These are phyloP conservation scores for Rubus parviflorus DNA, from an alignment of 306 rosid genomes.

Conservation along the genomic window DNA sequence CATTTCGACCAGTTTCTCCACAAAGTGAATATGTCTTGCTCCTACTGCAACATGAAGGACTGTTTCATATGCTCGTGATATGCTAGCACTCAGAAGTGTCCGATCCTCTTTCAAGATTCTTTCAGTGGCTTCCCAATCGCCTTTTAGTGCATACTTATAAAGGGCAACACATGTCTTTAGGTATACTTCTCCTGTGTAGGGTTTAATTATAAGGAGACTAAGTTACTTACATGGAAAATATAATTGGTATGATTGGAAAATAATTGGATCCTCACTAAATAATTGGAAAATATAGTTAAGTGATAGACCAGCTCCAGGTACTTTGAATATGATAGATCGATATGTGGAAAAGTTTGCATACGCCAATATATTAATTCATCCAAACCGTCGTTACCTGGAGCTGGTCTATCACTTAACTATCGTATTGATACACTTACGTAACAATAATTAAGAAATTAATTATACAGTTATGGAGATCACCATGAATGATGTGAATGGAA, in stretches of 20 bases:
- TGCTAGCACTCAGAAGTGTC: neutral
- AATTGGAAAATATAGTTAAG: no score
- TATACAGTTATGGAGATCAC: neutral
- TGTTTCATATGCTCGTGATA: neutral
- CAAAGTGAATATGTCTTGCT: constrained; percentile 13
- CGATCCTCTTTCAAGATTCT: neutral
- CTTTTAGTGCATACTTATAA: constrained; percentile 13
- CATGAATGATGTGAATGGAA: neutral
- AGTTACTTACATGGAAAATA: neutral
- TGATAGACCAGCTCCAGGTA: no score
- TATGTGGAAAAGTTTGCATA: neutral
- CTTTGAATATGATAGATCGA: no score
- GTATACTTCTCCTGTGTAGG: constrained; percentile 4
- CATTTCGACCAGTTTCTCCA: constrained; percentile 3
- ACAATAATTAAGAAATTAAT: neutral
- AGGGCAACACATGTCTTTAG: neutral
- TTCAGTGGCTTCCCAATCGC: constrained; percentile 14
- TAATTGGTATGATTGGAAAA: no score
- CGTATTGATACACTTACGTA: no score
- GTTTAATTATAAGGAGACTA: neutral
- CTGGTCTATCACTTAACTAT: neutral
- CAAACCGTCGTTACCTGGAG: neutral
- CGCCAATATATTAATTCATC: neutral
- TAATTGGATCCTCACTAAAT: no score
- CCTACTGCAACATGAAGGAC: constrained; percentile 28